These are phyloP conservation scores for Cercophora samala DNA, from an alignment of 495 filamentous ascomycete genomes.

Conservation along the genomic window DNA sequence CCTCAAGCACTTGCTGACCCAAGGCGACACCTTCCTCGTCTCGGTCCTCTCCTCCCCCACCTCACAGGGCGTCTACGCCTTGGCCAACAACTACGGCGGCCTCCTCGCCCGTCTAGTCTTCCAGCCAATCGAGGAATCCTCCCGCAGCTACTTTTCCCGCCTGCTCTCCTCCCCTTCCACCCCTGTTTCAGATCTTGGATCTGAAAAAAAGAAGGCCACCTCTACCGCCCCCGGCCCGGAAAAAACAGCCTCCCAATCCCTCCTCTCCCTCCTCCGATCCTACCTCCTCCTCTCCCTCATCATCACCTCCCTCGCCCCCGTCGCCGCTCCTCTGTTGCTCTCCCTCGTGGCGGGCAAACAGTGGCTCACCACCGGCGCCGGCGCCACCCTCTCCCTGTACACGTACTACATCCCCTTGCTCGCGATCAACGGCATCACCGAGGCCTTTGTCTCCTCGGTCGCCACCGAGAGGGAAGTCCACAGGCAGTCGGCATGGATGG, in stretches of 20 bases:
- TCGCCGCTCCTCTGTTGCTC: conserved; percentile 67
- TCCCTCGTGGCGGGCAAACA: conserved; percentile 65
- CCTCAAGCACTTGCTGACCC: conserved; percentile 88
- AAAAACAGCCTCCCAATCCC: conserved; percentile 40
- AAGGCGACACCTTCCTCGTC: conserved; percentile 88
- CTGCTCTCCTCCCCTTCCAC: conserved; percentile 43
- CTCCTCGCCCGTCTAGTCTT: conserved; percentile 87
- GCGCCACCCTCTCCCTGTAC: conserved; percentile 66
- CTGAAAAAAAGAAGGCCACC: conserved; percentile 14
- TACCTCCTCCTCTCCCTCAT: conserved; percentile 69
- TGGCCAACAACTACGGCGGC: conserved; percentile 92
- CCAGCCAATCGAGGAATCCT: conserved; percentile 91
- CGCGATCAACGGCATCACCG: conserved; percentile 84
- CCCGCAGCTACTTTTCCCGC: conserved; percentile 79
- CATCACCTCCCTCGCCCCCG: conserved; percentile 64
- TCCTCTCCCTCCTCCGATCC: conserved; percentile 53
- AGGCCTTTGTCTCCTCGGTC: conserved; percentile 87
- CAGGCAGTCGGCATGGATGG: conserved; percentile 78
- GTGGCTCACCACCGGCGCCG: conserved; percentile 67
- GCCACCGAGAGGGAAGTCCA: conserved; percentile 68
- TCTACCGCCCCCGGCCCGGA: conserved; percentile 20
- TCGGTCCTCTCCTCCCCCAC: conserved; percentile 66
- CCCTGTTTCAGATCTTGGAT: conserved; percentile 19
- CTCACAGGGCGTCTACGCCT: conserved; percentile 88
- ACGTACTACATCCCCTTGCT: conserved; percentile 91